These are phyloP conservation scores for Solanum sitiens DNA, from an alignment of 257 asterid genomes.

Conservation along the genomic window DNA sequence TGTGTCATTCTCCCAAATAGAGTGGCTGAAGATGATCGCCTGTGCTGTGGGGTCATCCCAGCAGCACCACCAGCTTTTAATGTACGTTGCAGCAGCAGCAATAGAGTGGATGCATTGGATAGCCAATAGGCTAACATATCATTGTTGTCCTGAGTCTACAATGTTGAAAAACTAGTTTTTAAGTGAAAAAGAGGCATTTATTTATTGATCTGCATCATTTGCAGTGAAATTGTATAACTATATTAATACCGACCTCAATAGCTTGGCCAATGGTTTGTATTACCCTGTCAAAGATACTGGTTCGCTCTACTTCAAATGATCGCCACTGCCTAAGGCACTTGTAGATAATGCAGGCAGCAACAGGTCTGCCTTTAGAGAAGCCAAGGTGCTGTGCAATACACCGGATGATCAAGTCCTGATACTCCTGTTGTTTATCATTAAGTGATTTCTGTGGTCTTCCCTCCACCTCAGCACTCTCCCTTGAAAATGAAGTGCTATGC, in stretches of 20 bases:
- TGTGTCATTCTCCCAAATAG: constrained; percentile 98
- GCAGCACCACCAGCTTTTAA: constrained; percentile 85
- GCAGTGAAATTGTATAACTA: background rate
- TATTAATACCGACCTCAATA: background rate
- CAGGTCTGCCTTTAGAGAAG: constrained; percentile 90
- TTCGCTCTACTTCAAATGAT: constrained; percentile 94
- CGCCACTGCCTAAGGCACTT: constrained; percentile 99
- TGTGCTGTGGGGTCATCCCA: constrained; percentile 69
- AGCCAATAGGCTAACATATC: constrained; percentile 57
- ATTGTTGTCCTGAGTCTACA: constrained; percentile 84
- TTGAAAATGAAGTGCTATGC: constrained; percentile 66
- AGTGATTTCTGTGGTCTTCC: constrained; percentile 96
- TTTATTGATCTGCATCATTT: background rate
- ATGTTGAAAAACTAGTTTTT: background rate
- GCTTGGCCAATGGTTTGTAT: constrained; percentile 79
- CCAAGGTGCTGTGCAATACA: constrained; percentile 98
- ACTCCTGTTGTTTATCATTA: constrained; percentile 97
- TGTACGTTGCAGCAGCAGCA: constrained; percentile 86
- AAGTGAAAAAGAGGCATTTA: background rate
- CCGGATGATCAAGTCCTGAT: constrained; percentile 98
- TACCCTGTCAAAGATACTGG: constrained; percentile 91
- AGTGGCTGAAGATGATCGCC: constrained; percentile 76
- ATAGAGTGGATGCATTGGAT: constrained; percentile 91
- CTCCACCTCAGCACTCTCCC: constrained; percentile 63
- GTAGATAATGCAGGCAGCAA: constrained; percentile 97